Evolutionary conservation across 176 grass and related monocot genomes (phyloP).

Genomic region (Oryza punctata): DNA sequence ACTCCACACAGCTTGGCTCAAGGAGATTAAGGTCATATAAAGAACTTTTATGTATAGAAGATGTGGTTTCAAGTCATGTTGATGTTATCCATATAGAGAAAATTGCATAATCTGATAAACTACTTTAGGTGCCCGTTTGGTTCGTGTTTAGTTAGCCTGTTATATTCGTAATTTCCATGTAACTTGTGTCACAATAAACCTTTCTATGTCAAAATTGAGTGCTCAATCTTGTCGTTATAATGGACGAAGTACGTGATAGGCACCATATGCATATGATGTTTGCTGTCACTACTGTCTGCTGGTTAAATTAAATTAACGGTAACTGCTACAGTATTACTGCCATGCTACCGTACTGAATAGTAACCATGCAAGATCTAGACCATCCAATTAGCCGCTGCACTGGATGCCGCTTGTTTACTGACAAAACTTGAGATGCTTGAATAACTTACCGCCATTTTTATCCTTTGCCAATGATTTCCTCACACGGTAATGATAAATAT

Average conservation of each 20-base stretch:
- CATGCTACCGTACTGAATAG: neutral
- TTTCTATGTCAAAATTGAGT: neutral
- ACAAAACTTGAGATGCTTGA: neutral
- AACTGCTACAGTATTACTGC: neutral
- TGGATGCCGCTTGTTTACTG: neutral
- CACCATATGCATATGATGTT: neutral
- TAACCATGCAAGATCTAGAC: neutral
- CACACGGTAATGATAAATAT: no score
- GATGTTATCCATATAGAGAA: constrained; percentile 14
- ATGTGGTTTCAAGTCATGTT: neutral
- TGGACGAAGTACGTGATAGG: neutral
- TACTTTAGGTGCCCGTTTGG: neutral
- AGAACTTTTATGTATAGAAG: constrained; percentile 9
- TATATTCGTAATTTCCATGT: neutral
- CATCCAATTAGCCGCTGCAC: no score
- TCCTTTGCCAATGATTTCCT: neutral
- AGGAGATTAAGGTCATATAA: constrained; percentile 91
- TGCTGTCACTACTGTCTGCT: neutral
- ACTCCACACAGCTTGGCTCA: constrained; percentile 95
- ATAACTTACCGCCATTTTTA: neutral
- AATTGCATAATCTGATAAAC: neutral
- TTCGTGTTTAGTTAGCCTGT: neutral
- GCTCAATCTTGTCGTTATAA: neutral
- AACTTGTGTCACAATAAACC: neutral
- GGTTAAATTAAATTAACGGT: neutral